Evolutionary conservation across 176 grass and related monocot species (phyloP), one percentile per base, ranked within the genome.

Genomic region (Eragrostis curvula): DNA sequence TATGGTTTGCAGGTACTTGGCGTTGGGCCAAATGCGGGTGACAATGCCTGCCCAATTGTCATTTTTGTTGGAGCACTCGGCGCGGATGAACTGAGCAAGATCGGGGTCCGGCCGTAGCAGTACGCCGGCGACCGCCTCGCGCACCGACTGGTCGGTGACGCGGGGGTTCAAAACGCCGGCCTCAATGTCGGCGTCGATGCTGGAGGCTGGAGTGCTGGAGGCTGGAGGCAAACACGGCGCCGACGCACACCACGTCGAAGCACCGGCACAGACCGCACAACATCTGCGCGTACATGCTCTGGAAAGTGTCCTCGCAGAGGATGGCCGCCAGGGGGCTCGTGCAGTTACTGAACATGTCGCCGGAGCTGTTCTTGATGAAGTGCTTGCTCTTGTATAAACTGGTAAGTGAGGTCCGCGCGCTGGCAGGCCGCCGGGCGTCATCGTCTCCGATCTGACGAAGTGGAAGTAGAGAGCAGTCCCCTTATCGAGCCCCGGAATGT

Each of bases 271-370:
- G 32, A 36, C 32, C 32, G 32, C 32, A 36, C 17, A 97, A 28
- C 95, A 94, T 97, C 90, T 97, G 95, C 18, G 85, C 89, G 30
- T 94, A 97, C 95, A 97, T 94, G 90, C 95, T 94, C 85, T 97
- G 92, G 87, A 94, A 97, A 12, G 92, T 81, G 89, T 97, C 95
- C 13, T 88, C 82, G 83, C 92, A 97, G 53, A 97, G 87, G 87
- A 97, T 92, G 57, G 95, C 87, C 68, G 90, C 85, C 42, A 84
- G 94, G 2, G 95, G 95, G 85, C 92, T 94, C 32, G 32, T 36
- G 7, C 90, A 92, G 66, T 92, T 91, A 21, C 94, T 89, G 79
- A 92, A 97, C 1, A 90, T 90, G 80, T 97, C 95, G 68, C 1
- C 80, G 73, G 32, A 2, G 4, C 90, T 36, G 32, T 36, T 36